Evolutionary conservation across 1,284 basidiomycete species (phyloP).

Genomic region (Ganoderma resinaceum): DNA sequence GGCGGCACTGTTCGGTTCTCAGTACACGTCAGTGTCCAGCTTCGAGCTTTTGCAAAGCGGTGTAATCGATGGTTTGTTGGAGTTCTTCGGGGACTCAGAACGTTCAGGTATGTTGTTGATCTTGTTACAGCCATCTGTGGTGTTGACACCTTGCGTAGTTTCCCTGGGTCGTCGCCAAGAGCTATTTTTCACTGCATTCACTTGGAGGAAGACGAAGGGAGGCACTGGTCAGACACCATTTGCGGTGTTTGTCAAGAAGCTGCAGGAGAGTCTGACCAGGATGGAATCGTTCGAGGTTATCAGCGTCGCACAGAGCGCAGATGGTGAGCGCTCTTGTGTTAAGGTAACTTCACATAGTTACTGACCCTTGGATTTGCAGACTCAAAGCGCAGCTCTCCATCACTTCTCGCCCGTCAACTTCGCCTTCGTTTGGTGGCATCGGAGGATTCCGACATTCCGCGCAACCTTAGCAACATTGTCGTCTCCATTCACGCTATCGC

Average conservation of each 20-base stretch:
- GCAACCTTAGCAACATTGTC: constrained; percentile 86
- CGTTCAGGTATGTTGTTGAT: constrained; percentile 53
- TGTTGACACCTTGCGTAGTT: constrained; percentile 49
- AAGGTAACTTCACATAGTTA: constrained; percentile 5
- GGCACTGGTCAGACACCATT: constrained; percentile 68
- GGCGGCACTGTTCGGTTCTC: constrained; percentile 81
- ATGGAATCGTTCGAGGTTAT: constrained; percentile 96
- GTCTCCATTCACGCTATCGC: constrained; percentile 97
- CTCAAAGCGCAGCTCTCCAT: constrained; percentile 86
- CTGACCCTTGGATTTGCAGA: constrained; percentile 50
- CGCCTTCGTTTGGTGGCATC: constrained; percentile 88
- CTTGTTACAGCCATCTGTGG: constrained; percentile 7
- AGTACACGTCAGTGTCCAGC: constrained; percentile 86
- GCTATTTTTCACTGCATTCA: constrained; percentile 79
- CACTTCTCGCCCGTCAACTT: constrained; percentile 86
- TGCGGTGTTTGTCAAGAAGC: constrained; percentile 87
- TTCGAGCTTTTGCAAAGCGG: constrained; percentile 97
- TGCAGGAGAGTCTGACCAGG: constrained; percentile 92
- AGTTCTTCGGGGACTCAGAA: constrained; percentile 78
- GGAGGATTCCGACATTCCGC: constrained; percentile 87
- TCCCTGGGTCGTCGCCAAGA: constrained; percentile 66
- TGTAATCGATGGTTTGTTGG: constrained; percentile 86
- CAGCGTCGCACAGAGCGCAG: constrained; percentile 80
- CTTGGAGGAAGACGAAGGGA: constrained; percentile 55
- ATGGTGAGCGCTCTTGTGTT: constrained; percentile 60